Evolutionary conservation across 1,139 yeast genomes (phyloP), one percentile per base, ranked within the genome.

Genomic region (Casaregolazyma lundiana): DNA sequence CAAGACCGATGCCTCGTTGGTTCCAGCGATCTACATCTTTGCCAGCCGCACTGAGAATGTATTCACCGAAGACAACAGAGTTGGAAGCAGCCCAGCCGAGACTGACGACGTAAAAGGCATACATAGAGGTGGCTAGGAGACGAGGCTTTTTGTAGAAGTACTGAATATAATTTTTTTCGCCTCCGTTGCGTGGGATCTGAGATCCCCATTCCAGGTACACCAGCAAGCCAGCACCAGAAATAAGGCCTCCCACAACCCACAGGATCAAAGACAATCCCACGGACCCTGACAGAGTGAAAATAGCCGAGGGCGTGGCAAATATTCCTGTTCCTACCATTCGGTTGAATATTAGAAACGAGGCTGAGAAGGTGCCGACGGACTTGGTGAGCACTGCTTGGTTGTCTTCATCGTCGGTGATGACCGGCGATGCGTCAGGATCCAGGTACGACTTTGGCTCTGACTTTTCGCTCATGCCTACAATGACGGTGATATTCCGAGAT

Each of bases 251-350:
- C 16, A 81, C 77, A 22, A 80, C 76, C 95, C 95, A 87, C 65
- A 87, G 69, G 50, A 84, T 66, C 48, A 87, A 69, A 1, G 90
- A 68, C 39, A 84, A 68, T 16, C 95, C 95, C 11, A 86, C 86
- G 15, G 90, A 81, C 4, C 95, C 94, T 22, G 83, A 75, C 50
- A 81, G 70, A 2, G 70, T 62, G 58, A 75, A 84, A 51, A 87
- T 84, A 16, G 87, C 80, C n/a, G 92, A 80, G 3, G 94, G 88
- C 3, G 90, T 84, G 36, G 92, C 81, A 64, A 87, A 87, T 45
- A 87, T 84, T 63, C 95, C 96, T 7, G 95, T 86, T 54, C 96
- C 96, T 55, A 87, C 74, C 81, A 85, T 85, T 64, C 95, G 73
- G 63, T 86, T 86, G 58, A 85, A 72, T 63, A 84, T 81, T 46